These are phyloP conservation scores for Leptodontidium sp. DNA, from an alignment of 2,329 filamentous ascomycete genomes.

Conservation along the genomic window DNA sequence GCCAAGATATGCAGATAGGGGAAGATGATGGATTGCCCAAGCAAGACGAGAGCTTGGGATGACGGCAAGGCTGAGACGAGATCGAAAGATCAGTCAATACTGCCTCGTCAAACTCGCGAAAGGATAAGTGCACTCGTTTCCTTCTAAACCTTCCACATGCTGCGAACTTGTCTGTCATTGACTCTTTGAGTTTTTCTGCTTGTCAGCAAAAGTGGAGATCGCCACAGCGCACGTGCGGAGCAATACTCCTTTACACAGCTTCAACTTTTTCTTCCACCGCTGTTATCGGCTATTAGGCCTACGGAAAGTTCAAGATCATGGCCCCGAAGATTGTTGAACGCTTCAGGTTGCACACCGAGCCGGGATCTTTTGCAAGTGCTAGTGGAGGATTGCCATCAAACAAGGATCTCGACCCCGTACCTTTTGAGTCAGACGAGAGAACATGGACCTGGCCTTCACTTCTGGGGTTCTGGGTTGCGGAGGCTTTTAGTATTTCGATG, in stretches of 20 bases:
- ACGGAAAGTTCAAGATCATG: constrained; percentile 19
- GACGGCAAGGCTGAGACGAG: not conserved
- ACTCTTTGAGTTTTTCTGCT: too few species aligned
- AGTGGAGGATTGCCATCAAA: constrained; percentile 33
- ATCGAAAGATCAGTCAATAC: constrained; percentile 11
- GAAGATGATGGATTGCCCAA: not conserved
- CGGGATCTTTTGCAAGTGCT: constrained; percentile 32
- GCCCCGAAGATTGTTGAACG: constrained; percentile 28
- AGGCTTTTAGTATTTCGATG: constrained; percentile 42
- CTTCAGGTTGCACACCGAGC: constrained; percentile 33
- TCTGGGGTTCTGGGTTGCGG: constrained; percentile 43
- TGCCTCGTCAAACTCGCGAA: not conserved
- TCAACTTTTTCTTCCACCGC: not conserved
- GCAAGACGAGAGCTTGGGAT: not conserved
- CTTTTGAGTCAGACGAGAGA: constrained; percentile 36
- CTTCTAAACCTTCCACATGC: constrained; percentile 1
- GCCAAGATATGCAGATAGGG: constrained; percentile 12
- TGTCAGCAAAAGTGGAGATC: constrained; percentile 21
- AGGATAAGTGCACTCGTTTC: constrained; percentile 1
- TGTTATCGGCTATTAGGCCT: not conserved
- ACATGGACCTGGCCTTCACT: constrained; percentile 41
- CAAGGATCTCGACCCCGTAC: constrained; percentile 41
- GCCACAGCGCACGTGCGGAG: constrained; percentile 4
- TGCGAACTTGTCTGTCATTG: not conserved
- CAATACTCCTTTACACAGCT: not conserved